Percentiles rank a stretch among this genome's conserved stretches.
Conservation (phyloP, 768 basidiomycete species). For the Kwoniella europaea region DNA sequence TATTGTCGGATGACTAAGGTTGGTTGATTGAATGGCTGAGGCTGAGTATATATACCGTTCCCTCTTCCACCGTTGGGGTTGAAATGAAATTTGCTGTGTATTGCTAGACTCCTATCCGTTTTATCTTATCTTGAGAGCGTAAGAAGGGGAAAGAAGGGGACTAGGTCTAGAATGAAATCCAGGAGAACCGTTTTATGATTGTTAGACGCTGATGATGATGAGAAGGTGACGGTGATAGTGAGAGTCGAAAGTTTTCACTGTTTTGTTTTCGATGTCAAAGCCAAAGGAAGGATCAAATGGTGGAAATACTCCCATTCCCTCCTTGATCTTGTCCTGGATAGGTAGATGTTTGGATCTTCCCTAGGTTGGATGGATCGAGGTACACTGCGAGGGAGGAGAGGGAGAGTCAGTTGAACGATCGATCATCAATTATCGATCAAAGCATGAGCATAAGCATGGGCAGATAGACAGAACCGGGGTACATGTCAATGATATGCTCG, state of each 20-base stretch:
- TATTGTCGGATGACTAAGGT: background rate
- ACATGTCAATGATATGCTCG: background rate
- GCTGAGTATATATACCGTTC: background rate
- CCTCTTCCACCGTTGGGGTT: too few relatives aligned
- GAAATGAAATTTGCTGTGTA: too few relatives aligned
- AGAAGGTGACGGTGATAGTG: background rate
- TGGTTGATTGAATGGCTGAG: background rate
- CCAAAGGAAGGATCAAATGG: background rate
- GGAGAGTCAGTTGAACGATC: background rate
- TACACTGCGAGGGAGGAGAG: background rate
- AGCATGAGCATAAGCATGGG: background rate
- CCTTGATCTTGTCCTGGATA: too few relatives aligned
- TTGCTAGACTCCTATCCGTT: too few relatives aligned
- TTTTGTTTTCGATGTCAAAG: background rate
- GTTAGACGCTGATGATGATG: background rate
- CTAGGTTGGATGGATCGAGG: background rate
- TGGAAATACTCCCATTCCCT: background rate
- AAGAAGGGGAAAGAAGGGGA: constrained; percentile 1
- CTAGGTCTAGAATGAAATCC: background rate
- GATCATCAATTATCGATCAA: background rate
- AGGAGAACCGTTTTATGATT: background rate
- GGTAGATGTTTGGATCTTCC: background rate
- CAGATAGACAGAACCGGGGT: background rate
- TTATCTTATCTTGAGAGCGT: background rate
- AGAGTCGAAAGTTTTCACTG: background rate